Evolutionary conservation across 306 rosid genomes (phyloP).

Genomic region (Cucurbita moschata): DNA sequence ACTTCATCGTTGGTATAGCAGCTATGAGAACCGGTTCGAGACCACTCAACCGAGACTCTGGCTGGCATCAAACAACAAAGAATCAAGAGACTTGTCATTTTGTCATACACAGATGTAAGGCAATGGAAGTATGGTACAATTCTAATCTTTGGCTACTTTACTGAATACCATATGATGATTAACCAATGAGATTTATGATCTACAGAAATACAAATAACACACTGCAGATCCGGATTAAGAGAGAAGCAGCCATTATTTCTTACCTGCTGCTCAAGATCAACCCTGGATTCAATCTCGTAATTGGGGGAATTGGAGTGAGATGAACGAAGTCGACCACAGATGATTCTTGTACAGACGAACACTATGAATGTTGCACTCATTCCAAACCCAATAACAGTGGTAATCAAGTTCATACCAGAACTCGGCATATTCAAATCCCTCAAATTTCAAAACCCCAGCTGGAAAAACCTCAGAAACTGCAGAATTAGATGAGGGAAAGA

Average conservation of each 20-base stretch:
- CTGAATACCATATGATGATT: neutral
- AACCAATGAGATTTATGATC: neutral
- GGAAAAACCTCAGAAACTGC: neutral
- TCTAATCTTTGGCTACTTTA: neutral
- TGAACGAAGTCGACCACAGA: conserved; percentile 67
- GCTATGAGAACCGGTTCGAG: conserved; percentile 64
- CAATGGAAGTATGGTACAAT: neutral
- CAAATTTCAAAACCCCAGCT: neutral
- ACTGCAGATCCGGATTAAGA: neutral
- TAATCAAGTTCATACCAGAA: conserved; percentile 47
- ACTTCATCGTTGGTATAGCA: conserved; percentile 88
- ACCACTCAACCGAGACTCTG: conserved; percentile 53
- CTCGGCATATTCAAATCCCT: conserved; percentile 22
- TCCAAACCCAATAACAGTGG: conserved; percentile 78
- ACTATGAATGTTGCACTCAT: conserved; percentile 91
- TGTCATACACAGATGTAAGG: neutral
- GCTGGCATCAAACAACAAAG: conserved; percentile 51
- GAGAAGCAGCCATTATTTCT: neutral
- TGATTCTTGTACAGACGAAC: conserved; percentile 84
- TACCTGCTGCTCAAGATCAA: conserved; percentile 78
- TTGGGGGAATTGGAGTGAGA: conserved; percentile 30
- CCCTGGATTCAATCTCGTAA: conserved; percentile 48
- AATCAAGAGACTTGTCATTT: neutral
- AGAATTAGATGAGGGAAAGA: neutral
- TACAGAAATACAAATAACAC: neutral